phyloP scores from a whole-genome alignment of 805 yeast genomes.

The Lipomyces oligophaga region DNA sequence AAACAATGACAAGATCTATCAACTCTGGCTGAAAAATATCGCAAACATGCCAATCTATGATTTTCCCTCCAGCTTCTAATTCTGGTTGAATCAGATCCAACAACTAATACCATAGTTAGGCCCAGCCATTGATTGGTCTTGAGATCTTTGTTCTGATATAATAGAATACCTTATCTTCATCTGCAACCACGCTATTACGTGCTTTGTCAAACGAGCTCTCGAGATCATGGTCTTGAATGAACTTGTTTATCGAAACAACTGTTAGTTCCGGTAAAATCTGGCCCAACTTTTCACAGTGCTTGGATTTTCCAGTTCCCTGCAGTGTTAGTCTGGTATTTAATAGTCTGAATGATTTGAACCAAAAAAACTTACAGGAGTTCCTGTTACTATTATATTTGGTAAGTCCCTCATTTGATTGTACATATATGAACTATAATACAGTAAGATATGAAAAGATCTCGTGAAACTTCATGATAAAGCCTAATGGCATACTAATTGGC shows the following conservation, averaged over 20 bases:
- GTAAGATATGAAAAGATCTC: too few species aligned
- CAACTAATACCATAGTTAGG: too few species aligned
- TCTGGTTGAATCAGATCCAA: conserved; percentile 76
- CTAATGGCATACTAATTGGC: too few species aligned
- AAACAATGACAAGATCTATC: conserved; percentile 87
- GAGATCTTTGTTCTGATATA: not conserved
- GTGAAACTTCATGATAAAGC: too few species aligned
- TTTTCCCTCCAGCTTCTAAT: conserved; percentile 77
- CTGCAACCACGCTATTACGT: conserved; percentile 82
- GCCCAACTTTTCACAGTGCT: conserved; percentile 61
- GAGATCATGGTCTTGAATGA: conserved; percentile 73
- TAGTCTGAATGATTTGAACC: too few species aligned
- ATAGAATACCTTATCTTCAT: conserved; percentile 72
- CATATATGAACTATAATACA: too few species aligned
- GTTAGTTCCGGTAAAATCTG: conserved; percentile 49
- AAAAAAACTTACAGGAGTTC: conserved; percentile 69
- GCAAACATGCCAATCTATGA: conserved; percentile 97
- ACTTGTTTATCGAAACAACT: conserved; percentile 67
- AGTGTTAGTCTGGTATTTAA: too few species aligned
- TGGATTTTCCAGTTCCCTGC: conserved; percentile 73
- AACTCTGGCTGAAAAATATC: conserved; percentile 91
- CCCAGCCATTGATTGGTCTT: too few species aligned
- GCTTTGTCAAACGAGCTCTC: conserved; percentile 82
- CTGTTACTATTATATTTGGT: conserved; percentile 83
- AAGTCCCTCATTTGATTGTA: conserved; percentile 9